A percentile compares a stretch with the other conserved stretches of the same genome.
These are phyloP conservation scores for Ascoidea tarda DNA, from an alignment of 805 yeast species.

Conservation along the genomic window DNA sequence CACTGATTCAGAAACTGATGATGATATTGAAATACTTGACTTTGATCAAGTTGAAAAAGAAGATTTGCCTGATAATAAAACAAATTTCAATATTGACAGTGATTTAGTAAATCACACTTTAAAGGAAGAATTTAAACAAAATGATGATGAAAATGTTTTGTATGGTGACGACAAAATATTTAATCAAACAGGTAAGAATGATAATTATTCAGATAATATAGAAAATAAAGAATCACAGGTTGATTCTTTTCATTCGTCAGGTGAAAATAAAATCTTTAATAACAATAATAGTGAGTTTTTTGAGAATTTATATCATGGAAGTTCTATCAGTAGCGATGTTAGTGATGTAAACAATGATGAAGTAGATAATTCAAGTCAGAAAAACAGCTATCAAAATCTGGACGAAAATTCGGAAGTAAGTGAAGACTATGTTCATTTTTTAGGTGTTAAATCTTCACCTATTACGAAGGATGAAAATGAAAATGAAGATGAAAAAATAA, in stretches of 20 bases:
- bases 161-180: slow-evolving; percentile 1
- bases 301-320: background rate
- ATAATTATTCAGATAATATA: slow-evolving; percentile 7
- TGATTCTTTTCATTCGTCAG: too few species aligned
- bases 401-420: too few species aligned
- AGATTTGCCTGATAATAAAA: background rate
- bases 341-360: background rate
- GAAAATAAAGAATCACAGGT: background rate
- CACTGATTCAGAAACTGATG: slow-evolving; percentile 8
- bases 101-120: background rate
- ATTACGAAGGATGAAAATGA: background rate
- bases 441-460: too few species aligned
- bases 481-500: background rate
- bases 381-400: too few species aligned
- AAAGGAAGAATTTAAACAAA: slow-evolving; percentile 1
- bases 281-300: too few species aligned
- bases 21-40: slow-evolving; percentile 11
- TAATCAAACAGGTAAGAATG: background rate
- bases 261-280: too few species aligned
- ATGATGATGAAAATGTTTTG: slow-evolving; percentile 6
- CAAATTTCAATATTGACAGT: background rate
- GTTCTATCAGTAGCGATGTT: background rate
- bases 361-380: too few species aligned
- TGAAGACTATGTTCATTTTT: too few species aligned
- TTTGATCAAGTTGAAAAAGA: slow-evolving; percentile 1